Evolutionary conservation across 192 early-diverging fungal species (phyloP), one percentile per base, ranked within the genome.

Genomic region (Coemansia sp.): DNA sequence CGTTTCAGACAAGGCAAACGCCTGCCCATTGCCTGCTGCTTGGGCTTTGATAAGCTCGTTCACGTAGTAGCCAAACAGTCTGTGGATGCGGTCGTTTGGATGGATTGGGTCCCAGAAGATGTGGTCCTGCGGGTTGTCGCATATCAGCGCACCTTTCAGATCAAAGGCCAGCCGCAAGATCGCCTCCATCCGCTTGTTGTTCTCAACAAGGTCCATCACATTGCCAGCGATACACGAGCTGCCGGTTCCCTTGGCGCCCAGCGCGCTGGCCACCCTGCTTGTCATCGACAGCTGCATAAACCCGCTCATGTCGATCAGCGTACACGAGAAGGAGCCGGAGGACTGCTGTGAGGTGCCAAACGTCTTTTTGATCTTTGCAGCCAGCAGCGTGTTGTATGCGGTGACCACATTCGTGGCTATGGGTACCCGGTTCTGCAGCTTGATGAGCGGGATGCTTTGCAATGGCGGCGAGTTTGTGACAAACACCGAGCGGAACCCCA

Each of bases 61-160:
- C 36, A 57, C 72, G 22, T 74, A 74, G 48, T 67, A 74, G 41
- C 72, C 72, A 39, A 74, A 74, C 47, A 74, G 58, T 39, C 72
- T 22, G 39, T 74, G 72, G 21, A 74, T 62, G 2, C 66, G 61
- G 36, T 64, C 72, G 26, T 57, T 54, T 1, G 72, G 72, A 21
- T 74, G 72, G 21, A 74, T 67, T 6, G 72, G 72, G 47, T 74
- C 72, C 66, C 66, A 74, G 62, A 74, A 74, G 60, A 65, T 68
- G 18, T 54, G 39, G 22, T 22, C 41, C 7, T 26, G 10, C 6
- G 72, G 62, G 3, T 58, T 51, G 21, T 58, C 41, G 42, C 72
- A 74, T 13, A 68, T 15, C 41, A 52, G 3, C n/a, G 32, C 11
- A 3, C 39, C 37, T 10, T 47, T 57, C 26, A 37, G 45, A 26